Evolutionary conservation across 2,329 filamentous ascomycete species (phyloP).

Genomic region (Pseudonectria buxi): DNA sequence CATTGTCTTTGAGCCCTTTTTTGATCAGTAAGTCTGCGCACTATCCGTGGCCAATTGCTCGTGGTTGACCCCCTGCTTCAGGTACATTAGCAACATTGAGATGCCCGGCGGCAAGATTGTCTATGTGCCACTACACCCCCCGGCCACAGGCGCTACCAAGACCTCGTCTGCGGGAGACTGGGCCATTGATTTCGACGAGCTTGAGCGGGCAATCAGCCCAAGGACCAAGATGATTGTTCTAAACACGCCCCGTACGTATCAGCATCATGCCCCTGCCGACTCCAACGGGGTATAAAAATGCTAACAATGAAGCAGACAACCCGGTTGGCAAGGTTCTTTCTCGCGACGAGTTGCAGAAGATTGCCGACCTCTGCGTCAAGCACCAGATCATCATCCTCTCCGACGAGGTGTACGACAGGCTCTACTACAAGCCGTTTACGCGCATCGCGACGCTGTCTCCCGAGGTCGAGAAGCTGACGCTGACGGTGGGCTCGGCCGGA

Average conservation of each 20-base stretch:
- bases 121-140: conserved; percentile 92
- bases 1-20: conserved; percentile 97
- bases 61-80: conserved; percentile 7
- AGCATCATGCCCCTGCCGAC: neutral
- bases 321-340: conserved; percentile 95
- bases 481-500: conserved; percentile 91
- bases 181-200: conserved; percentile 75
- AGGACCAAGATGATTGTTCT: conserved; percentile 95
- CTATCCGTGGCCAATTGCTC: neutral
- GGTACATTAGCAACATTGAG: conserved; percentile 90
- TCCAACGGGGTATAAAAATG: neutral
- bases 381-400: conserved; percentile 90
- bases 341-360: conserved; percentile 70
- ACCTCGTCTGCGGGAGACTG: conserved; percentile 85
- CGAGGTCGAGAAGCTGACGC: conserved; percentile 77
- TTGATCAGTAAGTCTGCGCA: conserved; percentile 64
- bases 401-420: conserved; percentile 87
- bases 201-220: conserved; percentile 74
- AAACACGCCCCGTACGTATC: conserved; percentile 56
- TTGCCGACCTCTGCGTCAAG: conserved; percentile 85
- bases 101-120: conserved; percentile 95
- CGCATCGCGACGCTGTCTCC: conserved; percentile 85
- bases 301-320: conserved; percentile 55
- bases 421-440: conserved; percentile 94
- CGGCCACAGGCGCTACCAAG: conserved; percentile 66